These are phyloP conservation scores for Alternaria consortialis DNA, from an alignment of 2,329 filamentous ascomycete species.

Conservation along the genomic window DNA sequence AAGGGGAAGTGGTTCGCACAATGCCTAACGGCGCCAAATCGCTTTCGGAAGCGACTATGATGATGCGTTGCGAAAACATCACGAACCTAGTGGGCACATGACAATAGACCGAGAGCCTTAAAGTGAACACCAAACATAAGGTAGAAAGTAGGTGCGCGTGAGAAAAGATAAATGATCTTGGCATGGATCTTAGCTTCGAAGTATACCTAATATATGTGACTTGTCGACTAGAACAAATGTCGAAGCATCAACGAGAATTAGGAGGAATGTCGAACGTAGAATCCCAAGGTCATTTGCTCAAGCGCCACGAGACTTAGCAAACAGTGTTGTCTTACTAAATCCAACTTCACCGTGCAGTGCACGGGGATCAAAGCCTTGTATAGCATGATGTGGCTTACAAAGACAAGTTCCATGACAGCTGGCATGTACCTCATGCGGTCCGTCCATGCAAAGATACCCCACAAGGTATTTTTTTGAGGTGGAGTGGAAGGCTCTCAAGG, in stretches of 20 bases:
- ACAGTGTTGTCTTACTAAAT: neutral
- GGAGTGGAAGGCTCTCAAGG: no score
- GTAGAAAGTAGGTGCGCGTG: neutral
- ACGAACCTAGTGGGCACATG: neutral
- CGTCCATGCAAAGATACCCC: no score
- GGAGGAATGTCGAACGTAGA: neutral
- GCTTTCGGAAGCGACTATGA: neutral
- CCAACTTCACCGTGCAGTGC: neutral
- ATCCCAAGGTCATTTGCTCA: neutral
- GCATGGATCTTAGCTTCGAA: no score
- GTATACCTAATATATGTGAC: neutral
- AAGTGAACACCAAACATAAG: neutral
- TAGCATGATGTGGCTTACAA: no score
- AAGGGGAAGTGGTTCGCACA: neutral
- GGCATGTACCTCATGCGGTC: no score
- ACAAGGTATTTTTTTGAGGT: no score
- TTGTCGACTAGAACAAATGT: neutral
- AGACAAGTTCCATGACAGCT: no score
- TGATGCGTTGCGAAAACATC: neutral
- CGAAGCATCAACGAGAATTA: neutral
- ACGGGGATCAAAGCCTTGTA: no score
- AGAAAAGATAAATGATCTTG: no score
- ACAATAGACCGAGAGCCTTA: neutral
- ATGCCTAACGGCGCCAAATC: neutral
- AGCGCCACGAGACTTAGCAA: neutral